Conservation (phyloP, 108 stramenopile genomes). For the Nitzschia sp. region DNA sequence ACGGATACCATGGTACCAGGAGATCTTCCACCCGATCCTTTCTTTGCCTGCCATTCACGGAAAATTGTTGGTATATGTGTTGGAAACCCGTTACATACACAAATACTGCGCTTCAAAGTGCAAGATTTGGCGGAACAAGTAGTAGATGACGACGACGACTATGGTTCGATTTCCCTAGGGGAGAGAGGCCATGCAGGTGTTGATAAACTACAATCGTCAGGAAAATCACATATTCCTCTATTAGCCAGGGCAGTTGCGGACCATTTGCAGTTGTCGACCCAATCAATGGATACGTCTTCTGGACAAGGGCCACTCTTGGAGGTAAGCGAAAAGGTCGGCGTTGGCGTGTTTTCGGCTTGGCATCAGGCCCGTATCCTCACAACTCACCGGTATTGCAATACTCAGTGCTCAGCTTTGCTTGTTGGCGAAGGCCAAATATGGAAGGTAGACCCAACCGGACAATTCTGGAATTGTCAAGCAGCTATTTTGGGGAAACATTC, state of each 20-base stretch:
- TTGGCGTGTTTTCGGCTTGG: too few relatives aligned
- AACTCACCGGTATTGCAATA: constrained; percentile 6
- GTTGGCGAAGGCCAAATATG: constrained; percentile 56
- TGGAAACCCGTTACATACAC: constrained; percentile 59
- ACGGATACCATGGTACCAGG: background rate
- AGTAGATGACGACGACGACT: constrained; percentile 2
- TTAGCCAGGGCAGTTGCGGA: constrained; percentile 65
- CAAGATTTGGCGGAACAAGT: constrained; percentile 33
- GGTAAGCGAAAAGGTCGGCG: background rate
- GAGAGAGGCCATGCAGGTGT: background rate
- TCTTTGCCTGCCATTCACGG: constrained; percentile 21
- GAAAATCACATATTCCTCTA: constrained; percentile 2
- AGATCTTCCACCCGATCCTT: background rate
- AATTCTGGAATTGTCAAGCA: constrained; percentile 75
- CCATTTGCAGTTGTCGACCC: constrained; percentile 66
- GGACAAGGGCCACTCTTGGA: constrained; percentile 6
- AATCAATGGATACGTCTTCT: constrained; percentile 26
- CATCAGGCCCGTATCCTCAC: background rate
- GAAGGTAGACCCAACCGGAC: constrained; percentile 80
- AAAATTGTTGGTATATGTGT: constrained; percentile 47
- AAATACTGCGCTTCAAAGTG: constrained; percentile 40
- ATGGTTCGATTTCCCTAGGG: too few relatives aligned
- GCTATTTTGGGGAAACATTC: constrained; percentile 61
- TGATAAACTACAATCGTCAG: background rate
- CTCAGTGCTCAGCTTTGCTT: constrained; percentile 52